Conservation (phyloP, 2,329 filamentous ascomycete genomes). For the Colletotrichum lupini region DNA sequence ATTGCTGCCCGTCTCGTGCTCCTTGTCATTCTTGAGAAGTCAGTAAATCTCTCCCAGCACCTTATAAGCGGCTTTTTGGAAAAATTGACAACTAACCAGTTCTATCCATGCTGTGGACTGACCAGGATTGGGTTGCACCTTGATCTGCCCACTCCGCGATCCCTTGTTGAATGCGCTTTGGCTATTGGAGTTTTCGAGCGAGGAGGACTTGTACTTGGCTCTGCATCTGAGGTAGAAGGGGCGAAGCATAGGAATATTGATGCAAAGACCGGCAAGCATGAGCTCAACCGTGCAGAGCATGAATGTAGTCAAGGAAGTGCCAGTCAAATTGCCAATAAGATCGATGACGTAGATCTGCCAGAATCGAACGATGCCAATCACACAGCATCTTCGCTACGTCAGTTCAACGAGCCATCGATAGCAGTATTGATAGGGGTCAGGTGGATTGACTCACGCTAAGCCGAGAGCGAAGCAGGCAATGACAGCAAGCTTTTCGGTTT, state of each 20-base stretch:
- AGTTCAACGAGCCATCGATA: background rate
- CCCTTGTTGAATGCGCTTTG: conserved; percentile 26
- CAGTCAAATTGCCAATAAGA: conserved; percentile 48
- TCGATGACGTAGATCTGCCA: conserved; percentile 51
- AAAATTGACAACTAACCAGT: conserved; percentile 23
- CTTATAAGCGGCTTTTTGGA: background rate
- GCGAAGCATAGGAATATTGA: conserved; percentile 54
- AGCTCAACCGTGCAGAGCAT: conserved; percentile 54
- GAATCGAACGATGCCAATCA: conserved; percentile 51
- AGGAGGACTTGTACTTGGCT: conserved; percentile 45
- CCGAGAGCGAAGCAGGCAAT: conserved; percentile 39
- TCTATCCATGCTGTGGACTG: conserved; percentile 32
- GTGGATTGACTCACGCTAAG: conserved; percentile 33
- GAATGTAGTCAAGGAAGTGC: conserved; percentile 51
- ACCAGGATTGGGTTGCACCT: conserved; percentile 21
- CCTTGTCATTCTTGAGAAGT: conserved; percentile 36
- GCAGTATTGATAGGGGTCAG: background rate
- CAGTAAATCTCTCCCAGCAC: background rate
- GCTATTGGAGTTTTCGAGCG: conserved; percentile 40
- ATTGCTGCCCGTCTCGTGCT: conserved; percentile 35
- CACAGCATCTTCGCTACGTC: conserved; percentile 43
- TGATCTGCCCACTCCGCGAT: conserved; percentile 6
- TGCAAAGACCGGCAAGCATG: conserved; percentile 53
- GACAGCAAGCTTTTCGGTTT: conserved; percentile 41
- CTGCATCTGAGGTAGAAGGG: conserved; percentile 48